Conservation (phyloP, 768 basidiomycete genomes). For the Amanita polypyramis region DNA sequence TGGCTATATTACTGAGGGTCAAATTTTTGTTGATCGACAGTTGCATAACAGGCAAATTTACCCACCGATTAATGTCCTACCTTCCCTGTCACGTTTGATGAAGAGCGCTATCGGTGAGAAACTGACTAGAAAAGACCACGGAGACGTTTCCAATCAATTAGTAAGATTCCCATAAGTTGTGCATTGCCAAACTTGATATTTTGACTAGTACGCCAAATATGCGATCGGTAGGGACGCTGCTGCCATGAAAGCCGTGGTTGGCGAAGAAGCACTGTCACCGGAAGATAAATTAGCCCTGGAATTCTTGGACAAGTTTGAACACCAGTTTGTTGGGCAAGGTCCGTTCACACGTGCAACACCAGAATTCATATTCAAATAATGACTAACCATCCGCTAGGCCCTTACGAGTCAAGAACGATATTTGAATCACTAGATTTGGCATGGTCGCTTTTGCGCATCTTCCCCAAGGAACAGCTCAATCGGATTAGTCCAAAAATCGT, state of each 20-base stretch:
- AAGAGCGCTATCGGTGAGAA: slow-evolving; percentile 99
- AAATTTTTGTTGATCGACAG: slow-evolving; percentile 97
- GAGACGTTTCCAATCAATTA: slow-evolving; percentile 98
- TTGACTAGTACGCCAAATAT: slow-evolving; percentile 84
- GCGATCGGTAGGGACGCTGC: slow-evolving; percentile 96
- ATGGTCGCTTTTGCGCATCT: slow-evolving; percentile 93
- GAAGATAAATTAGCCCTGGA: slow-evolving; percentile 97
- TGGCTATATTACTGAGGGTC: slow-evolving; percentile 98
- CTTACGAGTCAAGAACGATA: slow-evolving; percentile 92
- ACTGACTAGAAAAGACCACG: slow-evolving; percentile 95
- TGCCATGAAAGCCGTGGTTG: slow-evolving; percentile 98
- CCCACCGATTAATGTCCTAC: slow-evolving; percentile 98
- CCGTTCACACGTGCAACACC: slow-evolving; percentile 13
- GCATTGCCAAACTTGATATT: slow-evolving; percentile 4
- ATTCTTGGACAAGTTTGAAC: slow-evolving; percentile 97
- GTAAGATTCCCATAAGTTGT: slow-evolving; percentile 33
- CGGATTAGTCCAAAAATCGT: slow-evolving; percentile 97
- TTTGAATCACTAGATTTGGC: slow-evolving; percentile 97
- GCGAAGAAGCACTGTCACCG: slow-evolving; percentile 89
- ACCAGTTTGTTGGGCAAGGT: slow-evolving; percentile 96
- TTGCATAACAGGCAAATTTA: slow-evolving; percentile 96
- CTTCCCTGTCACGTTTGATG: slow-evolving; percentile 98
- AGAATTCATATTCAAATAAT: slow-evolving; percentile 8
- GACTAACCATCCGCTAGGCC: slow-evolving; percentile 35
- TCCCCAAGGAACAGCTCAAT: slow-evolving; percentile 98